Base-by-base conservation (phyloP, 805 yeast genomes). In the Wickerhamomyces queroliae region DNA sequence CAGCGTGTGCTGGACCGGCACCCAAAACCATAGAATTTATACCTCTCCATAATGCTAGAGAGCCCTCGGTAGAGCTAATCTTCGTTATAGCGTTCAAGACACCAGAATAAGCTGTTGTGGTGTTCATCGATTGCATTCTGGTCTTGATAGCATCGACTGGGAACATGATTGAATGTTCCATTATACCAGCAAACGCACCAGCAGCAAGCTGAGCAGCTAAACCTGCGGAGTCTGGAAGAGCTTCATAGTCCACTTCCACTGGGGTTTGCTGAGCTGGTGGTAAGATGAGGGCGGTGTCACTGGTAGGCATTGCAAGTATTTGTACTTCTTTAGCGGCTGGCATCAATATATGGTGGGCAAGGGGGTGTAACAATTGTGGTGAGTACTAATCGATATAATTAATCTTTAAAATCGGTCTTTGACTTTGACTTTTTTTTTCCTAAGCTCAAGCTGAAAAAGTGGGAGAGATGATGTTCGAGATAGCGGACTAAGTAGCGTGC, bases 1-100 rank as follows among this genome's bases (percentile, higher is more conserved):
- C 83, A 4, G 98, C 98, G 65, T 91, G 99, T 3, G 98, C 97
- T 3, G 99, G 99, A 7, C 99, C 99, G n/a, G 99, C 97, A 28
- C 99, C 99, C 45, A 91, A 58, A 3, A 89, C 80, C 43, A 93
- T 95, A 1, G 96, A 84, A 19, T 88, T 80, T 15, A 91, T 86
- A 40, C 99, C 99, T 56, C 95, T 73, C 95, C 97, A 91, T 22
- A 93, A 72, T 1, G 95, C 85, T 38, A 76, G 56, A 6, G 91
- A 83, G 2, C 99, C 99, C 61, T 91, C 98, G 15, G 83, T 70
- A 13, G 95, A 74, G n/a, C 86, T 72, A 41, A 93, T 89, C 50
- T 74, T 73, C 18, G 88, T 69, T 33, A 88, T 78, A 19, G 93
- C 79, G 33, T 74, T 69, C 21, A 87, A 66, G 31, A 91, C 73